Base-by-base conservation (phyloP, 2,329 filamentous ascomycete genomes). In the Colletotrichum sp. region DNA sequence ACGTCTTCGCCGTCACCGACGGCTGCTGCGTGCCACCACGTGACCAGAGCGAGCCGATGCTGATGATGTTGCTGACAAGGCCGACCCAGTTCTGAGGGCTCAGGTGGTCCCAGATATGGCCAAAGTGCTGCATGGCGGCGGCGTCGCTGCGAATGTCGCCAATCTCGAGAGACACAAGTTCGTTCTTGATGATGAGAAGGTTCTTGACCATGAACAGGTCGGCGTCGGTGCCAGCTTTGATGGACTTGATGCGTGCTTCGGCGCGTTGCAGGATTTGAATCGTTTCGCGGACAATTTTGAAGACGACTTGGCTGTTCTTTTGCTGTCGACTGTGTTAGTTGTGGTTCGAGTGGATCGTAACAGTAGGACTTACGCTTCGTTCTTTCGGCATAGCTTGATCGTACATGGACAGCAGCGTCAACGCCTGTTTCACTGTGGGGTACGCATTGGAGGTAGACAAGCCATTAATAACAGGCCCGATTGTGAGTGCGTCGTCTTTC, bases 161-260 rank as follows among this genome's bases (percentile, higher is more conserved):
- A 79, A 99, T 98, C 86, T 99, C 97, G 77, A 99, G 96, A 12
- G 96, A 96, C 30, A 99, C 93, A 68, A 99, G 94, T 83, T 98
- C 95, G 82, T 98, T 98, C 85, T 99, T 99, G 68, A 99, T 91
- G 66, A 98, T 93, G 66, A 99, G 93, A 3, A 99, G 90, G 83
- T 99, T 98, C 80, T 96, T 97, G 80, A 99, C 93, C 81, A 98
- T 93, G 85, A 99, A 99, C 6, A 99, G 90, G 79, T 98, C 95
- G 0, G 94, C 91, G 82, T 99, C 96, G 8, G 93, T 82, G 26
- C 90, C 88, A 72, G 85, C 81, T 78, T 88, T 89, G 77, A 91
- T 92, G 44, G 90, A 90, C 72, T 92, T 90, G 79, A 98, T 93
- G 76, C 91, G 91, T 7, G 90, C 87, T 79, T 96, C 94, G 32